Evolutionary conservation across 2,329 filamentous ascomycete genomes (phyloP).

Genomic region (Cladosporium sp.): DNA sequence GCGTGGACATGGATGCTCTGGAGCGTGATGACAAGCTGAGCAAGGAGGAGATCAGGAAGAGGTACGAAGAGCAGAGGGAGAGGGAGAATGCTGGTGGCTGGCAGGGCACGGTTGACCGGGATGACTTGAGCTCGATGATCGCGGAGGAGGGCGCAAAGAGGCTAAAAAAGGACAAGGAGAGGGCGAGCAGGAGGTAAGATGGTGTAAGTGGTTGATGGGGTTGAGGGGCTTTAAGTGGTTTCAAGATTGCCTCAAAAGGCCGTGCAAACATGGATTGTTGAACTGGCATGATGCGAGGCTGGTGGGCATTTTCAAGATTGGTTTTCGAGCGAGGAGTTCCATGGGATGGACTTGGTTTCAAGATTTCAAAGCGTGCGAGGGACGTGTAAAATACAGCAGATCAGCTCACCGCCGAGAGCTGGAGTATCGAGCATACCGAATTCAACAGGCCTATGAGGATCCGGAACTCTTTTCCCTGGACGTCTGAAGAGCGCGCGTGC

Average conservation of each 20-base stretch:
- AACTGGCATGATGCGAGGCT: too few species aligned
- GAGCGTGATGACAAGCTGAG: conserved; percentile 68
- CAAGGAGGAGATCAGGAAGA: conserved; percentile 73
- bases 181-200: conserved; percentile 47
- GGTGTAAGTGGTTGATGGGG: background rate
- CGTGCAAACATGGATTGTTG: too few species aligned
- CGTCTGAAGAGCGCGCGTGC: background rate
- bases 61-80: conserved; percentile 68
- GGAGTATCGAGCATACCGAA: background rate
- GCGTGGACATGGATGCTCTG: conserved; percentile 78
- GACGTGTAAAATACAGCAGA: background rate
- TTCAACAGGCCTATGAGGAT: background rate
- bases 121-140: conserved; percentile 94
- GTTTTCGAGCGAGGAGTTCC: conserved; percentile 8
- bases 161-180: conserved; percentile 77
- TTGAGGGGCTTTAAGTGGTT: background rate
- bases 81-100: conserved; percentile 55
- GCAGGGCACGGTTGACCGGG: conserved; percentile 67
- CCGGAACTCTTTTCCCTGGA: background rate
- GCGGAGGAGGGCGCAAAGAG: conserved; percentile 86
- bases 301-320: too few species aligned
- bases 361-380: background rate
- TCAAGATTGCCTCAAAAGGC: background rate
- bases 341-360: background rate
- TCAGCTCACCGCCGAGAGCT: background rate